A percentile compares a stretch with the other conserved stretches of the same genome.
phyloP scores from a whole-genome alignment of 75 land plant genomes.

The Pinus taeda region DNA sequence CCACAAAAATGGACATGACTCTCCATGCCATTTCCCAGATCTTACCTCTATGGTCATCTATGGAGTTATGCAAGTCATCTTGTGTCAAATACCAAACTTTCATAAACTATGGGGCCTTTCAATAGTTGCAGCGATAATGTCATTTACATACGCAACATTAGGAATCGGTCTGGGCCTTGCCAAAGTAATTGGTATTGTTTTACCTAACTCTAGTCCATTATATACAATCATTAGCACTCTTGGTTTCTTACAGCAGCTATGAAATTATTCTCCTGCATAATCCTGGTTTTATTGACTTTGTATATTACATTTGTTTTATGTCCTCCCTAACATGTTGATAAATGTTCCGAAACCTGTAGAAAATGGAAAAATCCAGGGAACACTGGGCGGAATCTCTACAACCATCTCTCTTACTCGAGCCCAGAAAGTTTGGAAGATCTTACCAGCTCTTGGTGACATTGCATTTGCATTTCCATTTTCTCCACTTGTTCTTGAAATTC shows the following conservation, averaged over 20 bases:
- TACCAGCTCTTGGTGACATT: constrained; percentile 83
- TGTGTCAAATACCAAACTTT: constrained; percentile 26
- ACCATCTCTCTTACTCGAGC: constrained; percentile 1
- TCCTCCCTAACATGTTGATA: not conserved
- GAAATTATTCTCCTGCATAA: not conserved
- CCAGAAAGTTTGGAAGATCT: constrained; percentile 54
- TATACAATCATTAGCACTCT: not conserved
- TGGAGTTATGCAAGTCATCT: constrained; percentile 15
- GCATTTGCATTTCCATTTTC: constrained; percentile 87
- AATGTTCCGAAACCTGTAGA: constrained; percentile 27
- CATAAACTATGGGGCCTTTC: constrained; percentile 23
- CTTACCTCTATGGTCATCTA: constrained; percentile 17
- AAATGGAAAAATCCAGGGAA: constrained; percentile 56
- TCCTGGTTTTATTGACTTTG: no score
- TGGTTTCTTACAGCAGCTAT: not conserved
- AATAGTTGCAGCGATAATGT: constrained; percentile 29
- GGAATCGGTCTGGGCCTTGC: constrained; percentile 29
- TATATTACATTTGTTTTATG: not conserved
- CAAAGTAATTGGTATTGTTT: constrained; percentile 9
- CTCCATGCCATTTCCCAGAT: constrained; percentile 12
- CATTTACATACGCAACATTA: constrained; percentile 23
- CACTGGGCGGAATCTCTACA: constrained; percentile 41
- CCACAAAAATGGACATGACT: constrained; percentile 17
- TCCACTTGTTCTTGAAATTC: constrained; percentile 72
- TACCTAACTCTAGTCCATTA: not conserved